Evolutionary conservation across 2,329 filamentous ascomycete genomes (phyloP).

Genomic region (Trichoderma sp.): DNA sequence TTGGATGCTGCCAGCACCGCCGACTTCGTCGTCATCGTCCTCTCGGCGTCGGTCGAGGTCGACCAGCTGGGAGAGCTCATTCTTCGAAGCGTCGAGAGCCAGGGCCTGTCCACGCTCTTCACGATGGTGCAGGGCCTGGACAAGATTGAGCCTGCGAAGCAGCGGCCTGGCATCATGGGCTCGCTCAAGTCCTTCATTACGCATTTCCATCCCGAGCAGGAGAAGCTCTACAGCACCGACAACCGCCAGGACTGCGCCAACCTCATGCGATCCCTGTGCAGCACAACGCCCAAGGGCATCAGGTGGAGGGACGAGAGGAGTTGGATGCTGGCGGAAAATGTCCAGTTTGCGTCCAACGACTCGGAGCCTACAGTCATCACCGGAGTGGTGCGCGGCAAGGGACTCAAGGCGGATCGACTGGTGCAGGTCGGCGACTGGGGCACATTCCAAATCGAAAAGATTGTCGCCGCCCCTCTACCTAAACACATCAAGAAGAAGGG

Average conservation of each 20-base stretch:
- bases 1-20: slow-evolving; percentile 85
- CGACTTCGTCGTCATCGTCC: slow-evolving; percentile 85
- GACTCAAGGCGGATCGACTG: slow-evolving; percentile 85
- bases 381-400: slow-evolving; percentile 81
- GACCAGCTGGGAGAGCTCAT: slow-evolving; percentile 84
- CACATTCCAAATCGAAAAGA: slow-evolving; percentile 87
- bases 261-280: slow-evolving; percentile 87
- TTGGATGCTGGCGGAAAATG: slow-evolving; percentile 89
- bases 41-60: slow-evolving; percentile 82
- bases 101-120: slow-evolving; percentile 91
- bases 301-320: slow-evolving; percentile 92
- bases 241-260: slow-evolving; percentile 89
- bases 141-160: slow-evolving; percentile 76
- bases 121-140: slow-evolving; percentile 81
- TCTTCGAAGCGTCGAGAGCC: slow-evolving; percentile 83
- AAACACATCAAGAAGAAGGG: slow-evolving; percentile 61
- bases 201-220: slow-evolving; percentile 90
- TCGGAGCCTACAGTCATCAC: slow-evolving; percentile 72
- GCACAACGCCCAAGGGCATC: slow-evolving; percentile 89
- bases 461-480: slow-evolving; percentile 72
- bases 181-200: slow-evolving; percentile 91
- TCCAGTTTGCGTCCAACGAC: slow-evolving; percentile 67
- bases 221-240: slow-evolving; percentile 88
- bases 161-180: slow-evolving; percentile 71
- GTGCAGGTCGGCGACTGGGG: slow-evolving; percentile 94